Evolutionary conservation across 2,329 filamentous ascomycete genomes (phyloP), one percentile per base, ranked within the genome.

Genomic region (Orbilia quercus): DNA sequence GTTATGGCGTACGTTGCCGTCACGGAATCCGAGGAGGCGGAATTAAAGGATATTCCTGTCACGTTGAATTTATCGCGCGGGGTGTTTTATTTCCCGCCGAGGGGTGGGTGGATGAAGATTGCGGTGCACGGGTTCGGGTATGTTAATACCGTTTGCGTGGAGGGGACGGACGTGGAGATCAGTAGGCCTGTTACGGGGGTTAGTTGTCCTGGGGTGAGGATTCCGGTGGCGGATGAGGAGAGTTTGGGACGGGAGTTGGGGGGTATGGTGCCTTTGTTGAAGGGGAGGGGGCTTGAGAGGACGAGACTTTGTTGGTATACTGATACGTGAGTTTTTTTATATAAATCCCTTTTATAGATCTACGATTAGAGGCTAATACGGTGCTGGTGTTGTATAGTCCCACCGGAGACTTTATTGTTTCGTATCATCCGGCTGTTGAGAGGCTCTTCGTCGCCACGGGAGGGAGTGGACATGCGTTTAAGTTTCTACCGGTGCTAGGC

Each of bases 1-100:
- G 86, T 87, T 0, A 79, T 98, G 23, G 90, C 86, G 11, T 97
- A 96, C 82, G 82, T 96, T 76, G 84, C 87, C 75, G 85, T 98
- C 77, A 90, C 88, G 0, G 82, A 87, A 14, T 85, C 86, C 3
- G 93, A 97, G 81, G 88, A 93, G 80, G 82, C 83, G 14, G 80
- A 80, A 2, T 83, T 96, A 9, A 83, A 83, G 44, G 81, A 86
- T 34, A 87, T 89, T 78, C 93, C 93, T 0, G 90, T 92, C 1
- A 81, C 91, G 20, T 81, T 94, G 42, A 91, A 92, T 81, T 83
- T 93, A 76, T 86, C 84, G 53, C 87, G 85, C 20, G 75, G 75
- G 38, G 53, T 64, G 64, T 94, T 92, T 83, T 84, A 91, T 79
- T 90, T 93, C 75, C 89, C 90, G 2, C 90, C 91, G 0, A 81